phyloP scores from a whole-genome alignment of 352 stramenopile genomes.

The Pythium dissotocum region DNA sequence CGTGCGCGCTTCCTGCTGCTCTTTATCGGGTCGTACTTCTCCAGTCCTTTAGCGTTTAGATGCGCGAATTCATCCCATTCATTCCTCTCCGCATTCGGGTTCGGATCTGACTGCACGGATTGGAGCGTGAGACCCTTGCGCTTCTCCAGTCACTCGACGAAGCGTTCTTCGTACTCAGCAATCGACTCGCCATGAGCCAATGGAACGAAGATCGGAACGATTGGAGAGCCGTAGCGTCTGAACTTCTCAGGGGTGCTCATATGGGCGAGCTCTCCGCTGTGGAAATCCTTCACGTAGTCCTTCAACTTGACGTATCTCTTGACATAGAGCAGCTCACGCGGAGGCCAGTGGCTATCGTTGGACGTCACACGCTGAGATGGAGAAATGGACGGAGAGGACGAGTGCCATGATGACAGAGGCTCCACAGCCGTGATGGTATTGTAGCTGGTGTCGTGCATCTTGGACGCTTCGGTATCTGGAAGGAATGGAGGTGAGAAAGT shows the following conservation, averaged over 20 bases:
- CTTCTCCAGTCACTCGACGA: neutral
- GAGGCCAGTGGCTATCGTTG: too few relatives aligned
- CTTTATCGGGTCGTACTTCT: neutral
- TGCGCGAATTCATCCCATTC: neutral
- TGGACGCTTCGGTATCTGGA: too few relatives aligned
- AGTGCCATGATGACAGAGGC: too few relatives aligned
- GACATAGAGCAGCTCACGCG: slow-evolving; percentile 4
- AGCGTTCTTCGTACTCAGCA: neutral
- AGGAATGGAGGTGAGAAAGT: too few relatives aligned
- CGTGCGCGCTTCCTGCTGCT: neutral
- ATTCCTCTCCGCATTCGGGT: neutral
- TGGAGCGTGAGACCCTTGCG: neutral
- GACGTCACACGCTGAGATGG: too few relatives aligned
- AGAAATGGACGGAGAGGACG: too few relatives aligned
- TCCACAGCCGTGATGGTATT: too few relatives aligned
- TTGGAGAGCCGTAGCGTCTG: slow-evolving; percentile 5
- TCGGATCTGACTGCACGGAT: neutral
- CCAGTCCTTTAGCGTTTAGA: neutral
- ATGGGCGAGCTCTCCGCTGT: neutral
- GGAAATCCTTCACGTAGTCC: slow-evolving; percentile 7
- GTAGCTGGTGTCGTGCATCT: too few relatives aligned
- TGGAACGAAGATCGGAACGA: neutral
- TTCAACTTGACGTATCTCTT: slow-evolving; percentile 16
- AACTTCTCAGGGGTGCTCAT: slow-evolving; percentile 5
- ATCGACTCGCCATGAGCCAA: neutral